Evolutionary conservation across 1,284 basidiomycete genomes (phyloP).

Genomic region (Cryptococcus wingfieldii): DNA sequence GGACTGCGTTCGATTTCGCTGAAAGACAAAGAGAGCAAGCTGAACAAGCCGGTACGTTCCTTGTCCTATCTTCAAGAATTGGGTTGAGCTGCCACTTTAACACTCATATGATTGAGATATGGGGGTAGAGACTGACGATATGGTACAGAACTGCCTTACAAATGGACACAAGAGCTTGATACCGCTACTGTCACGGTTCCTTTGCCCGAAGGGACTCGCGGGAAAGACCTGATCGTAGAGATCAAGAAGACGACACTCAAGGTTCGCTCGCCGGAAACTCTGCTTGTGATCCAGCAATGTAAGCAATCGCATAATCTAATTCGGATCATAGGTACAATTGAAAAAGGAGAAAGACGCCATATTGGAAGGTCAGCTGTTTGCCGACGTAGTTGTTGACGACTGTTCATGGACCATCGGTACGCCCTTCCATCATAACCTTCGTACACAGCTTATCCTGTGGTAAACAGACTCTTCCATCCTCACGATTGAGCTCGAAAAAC

Average conservation of each 20-base stretch:
- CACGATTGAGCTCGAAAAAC: conserved; percentile 48
- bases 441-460: not conserved
- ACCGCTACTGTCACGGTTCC: conserved; percentile 80
- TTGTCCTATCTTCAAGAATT: no score
- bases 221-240: conserved; percentile 66
- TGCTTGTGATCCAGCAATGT: not conserved
- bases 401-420: conserved; percentile 93
- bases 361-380: conserved; percentile 83
- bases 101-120: not conserved
- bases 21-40: not conserved
- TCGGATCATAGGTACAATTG: conserved; percentile 58
- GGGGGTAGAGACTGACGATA: no score
- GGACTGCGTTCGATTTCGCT: not conserved
- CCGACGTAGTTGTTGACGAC: conserved; percentile 91
- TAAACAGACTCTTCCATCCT: conserved; percentile 37
- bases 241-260: conserved; percentile 78
- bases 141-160: conserved; percentile 74
- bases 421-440: conserved; percentile 29
- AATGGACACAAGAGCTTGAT: conserved; percentile 84
- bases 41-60: not conserved
- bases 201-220: conserved; percentile 81
- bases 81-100: not conserved
- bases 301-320: not conserved
- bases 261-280: conserved; percentile 19
- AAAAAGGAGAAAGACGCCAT: conserved; percentile 76